Conservation (phyloP, 371 early-diverging fungal genomes). For the Apophysomyces sp. region DNA sequence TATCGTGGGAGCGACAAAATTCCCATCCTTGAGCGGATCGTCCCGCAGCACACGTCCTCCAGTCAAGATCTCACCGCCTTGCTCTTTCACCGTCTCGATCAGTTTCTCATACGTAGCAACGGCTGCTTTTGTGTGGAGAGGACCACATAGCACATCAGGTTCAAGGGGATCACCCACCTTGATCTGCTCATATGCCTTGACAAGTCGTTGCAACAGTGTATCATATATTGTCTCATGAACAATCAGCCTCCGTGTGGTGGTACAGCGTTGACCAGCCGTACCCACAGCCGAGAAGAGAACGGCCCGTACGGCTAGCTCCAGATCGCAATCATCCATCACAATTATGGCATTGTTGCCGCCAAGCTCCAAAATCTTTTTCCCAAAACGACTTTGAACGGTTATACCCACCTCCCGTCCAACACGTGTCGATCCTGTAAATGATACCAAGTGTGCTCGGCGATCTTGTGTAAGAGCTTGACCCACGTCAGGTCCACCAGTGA, state of each 20-base stretch:
- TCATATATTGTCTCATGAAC: constrained; percentile 91
- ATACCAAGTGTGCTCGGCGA: constrained; percentile 73
- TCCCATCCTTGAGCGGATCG: constrained; percentile 57
- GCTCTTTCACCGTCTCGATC: constrained; percentile 70
- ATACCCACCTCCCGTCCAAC: constrained; percentile 76
- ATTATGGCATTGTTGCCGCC: constrained; percentile 98
- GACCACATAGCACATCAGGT: constrained; percentile 87
- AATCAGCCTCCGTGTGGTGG: constrained; percentile 91
- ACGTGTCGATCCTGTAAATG: constrained; percentile 91
- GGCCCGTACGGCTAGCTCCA: constrained; percentile 88
- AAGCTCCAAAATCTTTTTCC: constrained; percentile 85
- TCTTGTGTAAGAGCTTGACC: constrained; percentile 79
- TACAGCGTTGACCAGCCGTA: constrained; percentile 96
- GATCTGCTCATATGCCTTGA: constrained; percentile 87
- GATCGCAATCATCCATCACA: constrained; percentile 91
- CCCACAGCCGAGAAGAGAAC: constrained; percentile 96
- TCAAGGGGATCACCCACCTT: constrained; percentile 90
- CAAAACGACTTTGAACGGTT: constrained; percentile 87
- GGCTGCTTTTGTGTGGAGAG: constrained; percentile 87
- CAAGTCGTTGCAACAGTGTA: constrained; percentile 72
- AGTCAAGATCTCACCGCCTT: constrained; percentile 86
- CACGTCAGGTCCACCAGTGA: constrained; percentile 87
- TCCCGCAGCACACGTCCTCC: constrained; percentile 79
- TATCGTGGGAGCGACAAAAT: constrained; percentile 94
- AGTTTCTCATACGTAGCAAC: constrained; percentile 79